Conservation (phyloP, 1,284 basidiomycete genomes). For the Irpex sp. region DNA sequence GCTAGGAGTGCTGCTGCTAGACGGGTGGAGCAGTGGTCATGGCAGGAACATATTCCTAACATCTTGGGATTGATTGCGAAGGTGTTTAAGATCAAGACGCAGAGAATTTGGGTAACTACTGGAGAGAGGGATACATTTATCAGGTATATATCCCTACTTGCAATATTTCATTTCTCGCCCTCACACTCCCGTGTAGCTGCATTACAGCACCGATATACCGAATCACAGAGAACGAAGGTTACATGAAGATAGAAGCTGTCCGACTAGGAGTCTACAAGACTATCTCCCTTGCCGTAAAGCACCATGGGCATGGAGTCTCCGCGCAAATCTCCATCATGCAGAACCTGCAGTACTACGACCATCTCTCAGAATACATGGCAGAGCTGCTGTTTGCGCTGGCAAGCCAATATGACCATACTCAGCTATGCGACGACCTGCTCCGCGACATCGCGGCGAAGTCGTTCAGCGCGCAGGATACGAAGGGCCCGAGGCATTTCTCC, state of each 20-base stretch:
- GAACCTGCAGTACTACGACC: constrained; percentile 90
- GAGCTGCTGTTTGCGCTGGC: constrained; percentile 80
- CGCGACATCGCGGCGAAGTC: constrained; percentile 77
- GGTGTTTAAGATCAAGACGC: constrained; percentile 68
- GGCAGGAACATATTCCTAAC: constrained; percentile 71
- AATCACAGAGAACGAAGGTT: constrained; percentile 80
- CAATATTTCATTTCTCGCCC: not conserved
- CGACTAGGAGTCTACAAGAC: constrained; percentile 79
- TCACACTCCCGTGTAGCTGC: constrained; percentile 46
- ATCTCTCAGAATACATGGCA: constrained; percentile 91
- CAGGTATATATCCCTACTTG: constrained; percentile 42
- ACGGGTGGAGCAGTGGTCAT: constrained; percentile 57
- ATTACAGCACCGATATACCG: constrained; percentile 84
- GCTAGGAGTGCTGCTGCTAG: constrained; percentile 38
- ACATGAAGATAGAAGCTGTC: constrained; percentile 79
- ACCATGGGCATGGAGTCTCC: constrained; percentile 79
- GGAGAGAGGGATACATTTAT: constrained; percentile 83
- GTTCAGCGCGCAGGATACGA: constrained; percentile 81
- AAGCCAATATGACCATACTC: constrained; percentile 85
- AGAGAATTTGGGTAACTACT: constrained; percentile 83
- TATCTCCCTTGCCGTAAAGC: constrained; percentile 89
- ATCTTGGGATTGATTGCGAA: constrained; percentile 68
- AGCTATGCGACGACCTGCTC: constrained; percentile 88
- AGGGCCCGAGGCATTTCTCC: constrained; percentile 84
- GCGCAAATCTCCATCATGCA: constrained; percentile 92